These are phyloP conservation scores for Podaxis pistillaris DNA, from an alignment of 768 basidiomycete genomes.

Conservation along the genomic window DNA sequence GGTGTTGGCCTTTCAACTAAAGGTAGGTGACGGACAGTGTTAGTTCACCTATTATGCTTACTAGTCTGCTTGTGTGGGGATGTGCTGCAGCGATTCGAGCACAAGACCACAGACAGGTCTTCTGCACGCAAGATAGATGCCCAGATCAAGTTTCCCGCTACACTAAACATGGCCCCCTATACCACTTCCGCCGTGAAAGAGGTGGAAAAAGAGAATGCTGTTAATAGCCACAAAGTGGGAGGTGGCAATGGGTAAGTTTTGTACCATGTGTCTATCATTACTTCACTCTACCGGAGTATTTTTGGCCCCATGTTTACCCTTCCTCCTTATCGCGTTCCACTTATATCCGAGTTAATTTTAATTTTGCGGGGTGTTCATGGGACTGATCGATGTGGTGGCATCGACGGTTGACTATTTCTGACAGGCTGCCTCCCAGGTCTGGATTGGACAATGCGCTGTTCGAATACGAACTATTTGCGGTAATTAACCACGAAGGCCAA, in stretches of 20 bases:
- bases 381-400: neutral
- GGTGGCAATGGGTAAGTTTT: slow-evolving; percentile 1
- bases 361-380: neutral
- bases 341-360: neutral
- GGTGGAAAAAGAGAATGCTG: slow-evolving; percentile 42
- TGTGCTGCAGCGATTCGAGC: slow-evolving; percentile 81
- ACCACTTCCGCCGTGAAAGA: slow-evolving; percentile 62
- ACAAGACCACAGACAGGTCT: slow-evolving; percentile 70
- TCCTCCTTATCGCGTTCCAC: neutral
- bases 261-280: neutral
- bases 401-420: neutral
- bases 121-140: slow-evolving; percentile 84
- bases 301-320: neutral
- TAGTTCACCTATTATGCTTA: neutral
- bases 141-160: slow-evolving; percentile 77
- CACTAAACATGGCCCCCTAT: slow-evolving; percentile 86
- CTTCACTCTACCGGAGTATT: neutral
- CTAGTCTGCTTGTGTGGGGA: neutral
- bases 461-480: slow-evolving; percentile 89
- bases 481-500: slow-evolving; percentile 93
- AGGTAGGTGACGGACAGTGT: slow-evolving; percentile 44
- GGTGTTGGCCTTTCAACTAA: slow-evolving; percentile 92
- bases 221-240: slow-evolving; percentile 7
- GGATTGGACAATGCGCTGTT: slow-evolving; percentile 66
- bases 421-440: slow-evolving; percentile 2